Conservation (phyloP, 2,329 filamentous ascomycete species). For the Microsporum ferrugineum region DNA sequence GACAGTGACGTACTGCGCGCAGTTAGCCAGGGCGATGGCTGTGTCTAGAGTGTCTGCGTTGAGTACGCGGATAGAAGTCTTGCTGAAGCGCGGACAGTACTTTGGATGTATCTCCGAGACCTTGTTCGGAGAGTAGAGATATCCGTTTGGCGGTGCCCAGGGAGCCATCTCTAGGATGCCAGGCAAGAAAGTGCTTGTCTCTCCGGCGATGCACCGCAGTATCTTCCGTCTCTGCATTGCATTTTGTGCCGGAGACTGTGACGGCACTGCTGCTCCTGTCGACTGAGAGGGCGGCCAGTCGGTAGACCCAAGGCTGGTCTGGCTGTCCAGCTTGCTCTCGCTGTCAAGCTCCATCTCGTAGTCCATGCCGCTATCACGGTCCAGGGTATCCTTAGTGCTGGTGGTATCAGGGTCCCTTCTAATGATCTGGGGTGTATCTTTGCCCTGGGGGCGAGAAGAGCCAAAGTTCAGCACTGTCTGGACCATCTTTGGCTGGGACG, state of each 20-base stretch:
- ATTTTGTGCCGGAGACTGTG: not conserved
- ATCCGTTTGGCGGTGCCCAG: conserved; percentile 29
- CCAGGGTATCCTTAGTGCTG: not conserved
- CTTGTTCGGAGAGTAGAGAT: conserved; percentile 27
- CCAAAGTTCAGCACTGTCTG: conserved; percentile 17
- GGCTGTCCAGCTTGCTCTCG: conserved; percentile 5
- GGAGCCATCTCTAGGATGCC: conserved; percentile 38
- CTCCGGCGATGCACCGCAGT: conserved; percentile 36
- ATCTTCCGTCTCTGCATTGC: conserved; percentile 10
- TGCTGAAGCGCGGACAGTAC: conserved; percentile 33
- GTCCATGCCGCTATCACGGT: not conserved
- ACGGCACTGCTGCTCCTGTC: not conserved
- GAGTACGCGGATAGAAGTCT: conserved; percentile 39
- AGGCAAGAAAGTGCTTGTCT: conserved; percentile 41
- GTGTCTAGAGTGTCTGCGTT: conserved; percentile 49
- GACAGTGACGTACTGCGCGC: conserved; percentile 15
- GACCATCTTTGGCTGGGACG: conserved; percentile 8
- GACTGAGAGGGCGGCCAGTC: not conserved
- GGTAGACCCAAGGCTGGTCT: not conserved
- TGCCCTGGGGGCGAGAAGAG: not conserved
- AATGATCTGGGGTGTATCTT: not conserved
- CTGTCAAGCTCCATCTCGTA: conserved; percentile 12
- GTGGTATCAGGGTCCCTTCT: not conserved
- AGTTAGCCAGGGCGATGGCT: conserved; percentile 34
- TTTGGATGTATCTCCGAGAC: conserved; percentile 31